Evolutionary conservation across 805 yeast species (phyloP), one percentile per base, ranked within the genome.

Genomic region (Candida railenensis): DNA sequence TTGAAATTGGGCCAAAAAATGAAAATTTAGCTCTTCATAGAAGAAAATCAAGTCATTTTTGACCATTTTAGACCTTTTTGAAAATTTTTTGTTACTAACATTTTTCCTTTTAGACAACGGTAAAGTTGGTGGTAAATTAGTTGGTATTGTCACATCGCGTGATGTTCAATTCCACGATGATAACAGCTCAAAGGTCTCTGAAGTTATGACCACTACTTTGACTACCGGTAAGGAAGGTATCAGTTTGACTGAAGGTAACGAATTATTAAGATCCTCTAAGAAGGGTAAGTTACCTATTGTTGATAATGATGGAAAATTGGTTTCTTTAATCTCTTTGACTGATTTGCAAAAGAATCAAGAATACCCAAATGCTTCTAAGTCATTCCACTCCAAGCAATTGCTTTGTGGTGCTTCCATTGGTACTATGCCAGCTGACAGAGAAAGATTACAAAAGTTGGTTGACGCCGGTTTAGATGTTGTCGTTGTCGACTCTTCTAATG

Each of bases 391-490:
- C 45, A 94, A 94, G 79, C 99, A 94, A 78, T 81, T 94, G 66
- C 80, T 94, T 63, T 89, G 96, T 81, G 99, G 98, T 80, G 99
- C 99, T 59, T 95, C 99, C 53, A 83, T 94, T 65, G 99, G 99
- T 72, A 94, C 99, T 53, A 76, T 95, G 52, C 86, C 81, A 38
- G 85, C 88, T 59, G 99, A 94, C 74, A 87, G 80, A 65, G 85
- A 78, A 61, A 89, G 99, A 76, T 80, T 94, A 60, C 67, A 67
- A 49, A 80, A 85, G 74, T 82, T 94, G 60, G 97, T 86, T 50
- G 96, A 82, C 46, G 98, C 98, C 46, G 99, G 99, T 61, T 82
- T 94, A 66, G 99, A 94, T 69, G 97, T 94, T 54, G 97, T 94
- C 52, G 83, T 94, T 50, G 61, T 94, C 54, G 99, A 94, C 74